Evolutionary conservation across 2,329 filamentous ascomycete genomes (phyloP), one percentile per base, ranked within the genome.

Genomic region (Fusarium sp.): DNA sequence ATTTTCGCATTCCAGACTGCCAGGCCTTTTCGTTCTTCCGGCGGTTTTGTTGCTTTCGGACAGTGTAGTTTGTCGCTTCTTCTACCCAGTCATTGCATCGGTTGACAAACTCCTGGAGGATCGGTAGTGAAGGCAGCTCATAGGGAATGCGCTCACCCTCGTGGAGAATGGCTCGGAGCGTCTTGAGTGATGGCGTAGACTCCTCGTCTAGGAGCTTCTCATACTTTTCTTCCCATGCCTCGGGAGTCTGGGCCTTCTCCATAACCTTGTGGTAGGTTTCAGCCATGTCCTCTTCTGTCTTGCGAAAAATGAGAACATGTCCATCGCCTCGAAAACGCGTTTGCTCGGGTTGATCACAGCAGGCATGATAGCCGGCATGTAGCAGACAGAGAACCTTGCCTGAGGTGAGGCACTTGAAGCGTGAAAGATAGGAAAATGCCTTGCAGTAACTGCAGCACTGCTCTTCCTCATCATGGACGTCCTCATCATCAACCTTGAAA

Each of bases 71-170:
- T 79, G 94, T 97, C 75, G 97, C 97, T 85, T 98, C 96, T 79
- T 98, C 97, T 73, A 98, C 95, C 94, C 97, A 98, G 81, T 97
- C 95, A 83, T 98, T 97, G 86, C 97, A 98, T 79, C 94, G 93
- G 78, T 98, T 95, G 82, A 99, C 97, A 85, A 97, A 99, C 76
- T 92, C 90, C 84, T 92, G 93, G 77, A 99, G 88, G 77, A 94
- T 90, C 78, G 93, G 89, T 73, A 99, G 89, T 72, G 95, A 95
- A 75, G 92, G 91, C 72, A 99, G 89, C 67, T 95, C 93, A 87
- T 94, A 97, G 68, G 96, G 95, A 80, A 99, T 98, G 83, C 95
- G 95, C 85, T 99, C 97, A 83, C 97, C 97, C 87, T 99, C 97
- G 81, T 93, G 92, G 68, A 98, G 88, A 65, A 99, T 88, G 58